Percentiles rank a stretch among this genome's conserved stretches.
Conservation (phyloP, 345 rosid genomes). For the Balakata baccata region DNA sequence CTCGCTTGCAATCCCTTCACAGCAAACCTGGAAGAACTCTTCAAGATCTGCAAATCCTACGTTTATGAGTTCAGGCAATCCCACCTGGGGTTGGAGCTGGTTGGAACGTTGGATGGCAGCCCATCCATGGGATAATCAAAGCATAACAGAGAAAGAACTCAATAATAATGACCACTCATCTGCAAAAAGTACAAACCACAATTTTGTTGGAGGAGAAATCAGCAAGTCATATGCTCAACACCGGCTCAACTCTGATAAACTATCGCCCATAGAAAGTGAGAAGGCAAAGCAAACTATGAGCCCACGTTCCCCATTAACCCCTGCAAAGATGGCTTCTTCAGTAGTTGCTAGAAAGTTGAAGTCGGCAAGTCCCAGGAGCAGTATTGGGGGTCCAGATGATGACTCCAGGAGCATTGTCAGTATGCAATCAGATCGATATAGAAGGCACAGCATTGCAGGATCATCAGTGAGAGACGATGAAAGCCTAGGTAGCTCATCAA, state of each 20-base stretch:
- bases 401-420: constrained; percentile 69
- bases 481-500: constrained; percentile 58
- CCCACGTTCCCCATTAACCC: constrained; percentile 57
- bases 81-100: constrained; percentile 99
- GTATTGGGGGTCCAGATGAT: constrained; percentile 46
- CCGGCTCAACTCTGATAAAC: constrained; percentile 60
- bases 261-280: constrained; percentile 58
- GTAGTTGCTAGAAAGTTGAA: constrained; percentile 54
- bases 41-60: constrained; percentile 52
- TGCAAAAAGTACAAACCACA: constrained; percentile 40
- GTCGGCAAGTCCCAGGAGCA: constrained; percentile 47
- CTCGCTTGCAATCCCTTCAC: constrained; percentile 17
- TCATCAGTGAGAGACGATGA: constrained; percentile 65
- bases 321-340: constrained; percentile 45
- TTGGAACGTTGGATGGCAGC: constrained; percentile 97
- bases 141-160: constrained; percentile 54
- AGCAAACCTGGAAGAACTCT: constrained; percentile 88
- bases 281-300: constrained; percentile 46
- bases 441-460: constrained; percentile 76
- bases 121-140: constrained; percentile 61
- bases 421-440: constrained; percentile 48
- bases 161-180: constrained; percentile 46
- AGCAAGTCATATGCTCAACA: constrained; percentile 55
- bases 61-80: constrained; percentile 84
- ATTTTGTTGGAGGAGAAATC: constrained; percentile 55